These are phyloP conservation scores for Elaeis guineensis DNA, from an alignment of 176 grass and related monocot species.

Conservation along the genomic window DNA sequence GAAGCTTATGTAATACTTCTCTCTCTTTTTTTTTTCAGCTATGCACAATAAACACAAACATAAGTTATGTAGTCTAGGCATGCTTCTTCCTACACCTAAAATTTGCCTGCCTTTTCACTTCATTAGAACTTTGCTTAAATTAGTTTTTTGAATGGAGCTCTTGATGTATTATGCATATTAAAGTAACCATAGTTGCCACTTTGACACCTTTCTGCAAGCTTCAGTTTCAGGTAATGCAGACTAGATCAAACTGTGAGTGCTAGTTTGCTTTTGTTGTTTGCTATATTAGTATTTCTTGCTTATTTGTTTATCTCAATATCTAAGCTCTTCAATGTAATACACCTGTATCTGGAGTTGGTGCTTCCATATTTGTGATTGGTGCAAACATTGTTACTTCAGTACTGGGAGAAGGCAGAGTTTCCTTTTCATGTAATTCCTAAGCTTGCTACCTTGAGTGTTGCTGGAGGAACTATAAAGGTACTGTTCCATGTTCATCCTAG, in stretches of 20 bases:
- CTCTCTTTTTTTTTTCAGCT: no score
- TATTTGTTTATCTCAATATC: no score
- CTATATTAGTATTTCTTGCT: background rate
- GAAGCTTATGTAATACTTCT: no score
- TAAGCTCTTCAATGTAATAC: no score
- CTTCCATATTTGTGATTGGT: conserved; percentile 1
- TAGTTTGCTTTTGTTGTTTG: background rate
- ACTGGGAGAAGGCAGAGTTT: conserved; percentile 91
- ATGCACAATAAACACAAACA: no score
- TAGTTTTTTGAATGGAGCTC: no score
- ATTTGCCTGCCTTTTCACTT: no score
- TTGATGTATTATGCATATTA: no score
- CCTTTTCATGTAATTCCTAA: conserved; percentile 71
- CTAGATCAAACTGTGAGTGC: background rate
- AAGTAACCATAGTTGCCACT: no score
- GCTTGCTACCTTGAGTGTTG: conserved; percentile 52
- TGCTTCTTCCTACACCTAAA: no score
- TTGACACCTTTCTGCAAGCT: background rate
- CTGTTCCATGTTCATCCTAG: background rate
- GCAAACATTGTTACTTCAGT: conserved; percentile 26
- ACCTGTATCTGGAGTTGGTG: background rate
- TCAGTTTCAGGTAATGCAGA: background rate
- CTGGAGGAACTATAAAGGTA: conserved; percentile 72
- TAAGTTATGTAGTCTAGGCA: no score
- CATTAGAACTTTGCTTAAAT: no score